Conservation (phyloP, 2,329 filamentous ascomycete species). For the Colletotrichum horii region DNA sequence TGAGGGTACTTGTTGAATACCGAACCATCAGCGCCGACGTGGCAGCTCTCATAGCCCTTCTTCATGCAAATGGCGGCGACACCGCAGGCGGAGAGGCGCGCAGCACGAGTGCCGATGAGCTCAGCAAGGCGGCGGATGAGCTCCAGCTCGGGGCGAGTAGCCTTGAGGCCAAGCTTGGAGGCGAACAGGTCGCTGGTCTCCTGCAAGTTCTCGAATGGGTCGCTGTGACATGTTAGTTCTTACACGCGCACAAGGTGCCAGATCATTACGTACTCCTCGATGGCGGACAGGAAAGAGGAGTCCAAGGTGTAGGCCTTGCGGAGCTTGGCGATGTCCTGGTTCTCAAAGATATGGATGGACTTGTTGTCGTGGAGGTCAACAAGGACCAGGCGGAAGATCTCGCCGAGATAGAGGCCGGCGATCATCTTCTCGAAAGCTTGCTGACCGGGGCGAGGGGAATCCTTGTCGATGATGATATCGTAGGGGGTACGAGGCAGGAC, state of each 20-base stretch:
- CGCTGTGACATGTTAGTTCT: conserved; percentile 52
- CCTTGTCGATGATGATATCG: conserved; percentile 86
- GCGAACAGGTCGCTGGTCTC: conserved; percentile 87
- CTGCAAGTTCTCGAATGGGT: conserved; percentile 92
- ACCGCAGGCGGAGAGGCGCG: conserved; percentile 91
- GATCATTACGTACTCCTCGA: conserved; percentile 74
- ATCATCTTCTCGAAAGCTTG: conserved; percentile 99
- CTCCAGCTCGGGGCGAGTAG: conserved; percentile 82
- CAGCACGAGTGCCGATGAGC: conserved; percentile 92
- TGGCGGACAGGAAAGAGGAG: conserved; percentile 88
- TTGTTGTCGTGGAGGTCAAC: conserved; percentile 84
- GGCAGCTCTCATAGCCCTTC: conserved; percentile 86
- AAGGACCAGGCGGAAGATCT: conserved; percentile 89
- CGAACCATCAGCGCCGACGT: conserved; percentile 95
- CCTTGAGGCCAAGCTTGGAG: conserved; percentile 73
- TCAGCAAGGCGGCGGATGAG: conserved; percentile 88
- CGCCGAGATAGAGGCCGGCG: conserved; percentile 90
- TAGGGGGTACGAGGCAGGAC: conserved; percentile 86
- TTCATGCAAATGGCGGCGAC: conserved; percentile 97
- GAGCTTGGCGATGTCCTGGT: conserved; percentile 80
- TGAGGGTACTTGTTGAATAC: conserved; percentile 99
- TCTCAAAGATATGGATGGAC: conserved; percentile 77
- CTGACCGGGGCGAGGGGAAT: conserved; percentile 90
- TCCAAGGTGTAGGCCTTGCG: conserved; percentile 90
- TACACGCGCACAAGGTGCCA: not conserved